Percentiles rank a stretch among this genome's conserved stretches.
phyloP scores from a whole-genome alignment of 768 basidiomycete genomes.

The Tulasnella sp. region DNA sequence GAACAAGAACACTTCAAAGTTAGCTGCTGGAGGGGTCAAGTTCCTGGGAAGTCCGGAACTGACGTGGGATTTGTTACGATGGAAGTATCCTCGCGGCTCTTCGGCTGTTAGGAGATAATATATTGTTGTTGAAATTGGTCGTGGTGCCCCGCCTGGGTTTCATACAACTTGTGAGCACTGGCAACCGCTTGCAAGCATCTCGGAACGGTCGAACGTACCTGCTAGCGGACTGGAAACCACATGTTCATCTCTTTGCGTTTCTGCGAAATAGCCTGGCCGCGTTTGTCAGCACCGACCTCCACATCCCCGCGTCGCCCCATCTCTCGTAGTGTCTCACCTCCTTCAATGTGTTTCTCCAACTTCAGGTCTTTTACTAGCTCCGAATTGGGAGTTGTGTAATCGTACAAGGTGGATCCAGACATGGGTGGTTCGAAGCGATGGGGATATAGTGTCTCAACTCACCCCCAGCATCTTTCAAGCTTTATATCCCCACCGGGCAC shows the following conservation, averaged over 20 bases:
- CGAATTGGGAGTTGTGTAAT: conserved; percentile 35
- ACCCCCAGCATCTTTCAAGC: background rate
- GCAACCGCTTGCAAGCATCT: background rate
- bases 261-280: conserved; percentile 36
- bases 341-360: conserved; percentile 35
- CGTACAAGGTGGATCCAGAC: conserved; percentile 10
- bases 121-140: conserved; percentile 45
- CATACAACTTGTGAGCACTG: conserved; percentile 26
- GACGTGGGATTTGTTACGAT: conserved; percentile 50
- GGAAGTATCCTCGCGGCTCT: conserved; percentile 42
- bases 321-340: conserved; percentile 31
- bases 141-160: conserved; percentile 29
- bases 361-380: conserved; percentile 34
- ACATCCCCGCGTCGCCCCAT: background rate
- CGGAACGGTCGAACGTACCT: conserved; percentile 27
- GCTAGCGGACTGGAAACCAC: conserved; percentile 38
- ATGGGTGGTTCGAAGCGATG: background rate
- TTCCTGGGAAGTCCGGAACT: conserved; percentile 29
- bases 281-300: conserved; percentile 18
- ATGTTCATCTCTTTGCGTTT: conserved; percentile 38
- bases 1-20: no score
- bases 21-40: background rate
- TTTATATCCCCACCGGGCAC: background rate
- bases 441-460: background rate
- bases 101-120: conserved; percentile 49